Base-by-base conservation (phyloP, 371 early-diverging fungal species). In the Circinella umbellata region DNA sequence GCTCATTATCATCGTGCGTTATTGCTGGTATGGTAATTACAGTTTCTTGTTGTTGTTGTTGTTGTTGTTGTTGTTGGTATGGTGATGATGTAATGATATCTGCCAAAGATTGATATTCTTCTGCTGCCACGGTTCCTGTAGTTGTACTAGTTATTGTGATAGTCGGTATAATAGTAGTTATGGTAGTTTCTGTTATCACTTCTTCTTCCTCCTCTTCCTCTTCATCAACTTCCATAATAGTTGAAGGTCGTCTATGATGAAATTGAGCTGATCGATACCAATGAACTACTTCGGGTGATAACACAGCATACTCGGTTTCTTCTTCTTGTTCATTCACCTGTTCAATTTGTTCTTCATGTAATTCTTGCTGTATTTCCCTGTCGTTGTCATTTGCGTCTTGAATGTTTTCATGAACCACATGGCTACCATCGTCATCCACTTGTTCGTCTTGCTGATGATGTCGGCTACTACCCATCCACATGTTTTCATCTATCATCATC, bases 401-500 rank as follows among this genome's bases (percentile, higher is more conserved):
- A 27, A 27, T 27, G 27, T 0, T 27, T 27, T 27, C 27, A 2
- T 27, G 27, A 27, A 27, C 27, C 27, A 2, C 2, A 2, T 27
- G 27, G 27, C 27, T 27, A 27, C 2, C 27, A 27, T 27, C 27
- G 27, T 27, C 27, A 27, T 27, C 27, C 27, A 27, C 27, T 27
- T 27, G 27, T 27, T 2, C 27, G 27, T 71, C 61, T 13, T 73
- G 75, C 10, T 67, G 60, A 34, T 76, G 71, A 57, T 74, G 49
- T 53, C 46, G 69, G 35, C 74, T 61, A 61, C 74, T 73, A 35
- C 75, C 73, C 83, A 83, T 79, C 83, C 83, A 83, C 39, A 74
- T 73, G 65, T 80, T 79, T 63, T 83, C 83, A 73, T 83, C 80
- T 73, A 83, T 80, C 18, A 77, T 27, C 57, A 34, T 11, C 27